phyloP scores from a whole-genome alignment of 2,329 filamentous ascomycete species.

The Aspergillus calidoustus region DNA sequence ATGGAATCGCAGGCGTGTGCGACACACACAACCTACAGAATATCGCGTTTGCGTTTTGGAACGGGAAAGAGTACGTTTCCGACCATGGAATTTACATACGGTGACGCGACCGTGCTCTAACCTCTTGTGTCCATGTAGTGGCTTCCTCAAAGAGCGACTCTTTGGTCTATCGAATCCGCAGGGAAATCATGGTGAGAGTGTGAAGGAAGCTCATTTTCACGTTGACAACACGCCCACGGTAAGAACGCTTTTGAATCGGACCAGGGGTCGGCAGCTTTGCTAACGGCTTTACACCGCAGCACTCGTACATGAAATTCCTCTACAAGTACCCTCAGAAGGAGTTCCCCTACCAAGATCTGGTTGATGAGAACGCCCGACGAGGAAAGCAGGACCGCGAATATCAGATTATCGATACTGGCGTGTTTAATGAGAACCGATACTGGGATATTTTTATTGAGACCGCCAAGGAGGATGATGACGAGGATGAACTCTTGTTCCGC shows the following conservation, averaged over 20 bases:
- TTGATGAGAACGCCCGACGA: slow-evolving; percentile 80
- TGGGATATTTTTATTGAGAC: slow-evolving; percentile 98
- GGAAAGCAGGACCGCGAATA: slow-evolving; percentile 82
- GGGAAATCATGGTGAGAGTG: slow-evolving; percentile 94
- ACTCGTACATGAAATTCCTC: slow-evolving; percentile 98
- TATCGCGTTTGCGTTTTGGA: slow-evolving; percentile 96
- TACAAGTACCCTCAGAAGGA: slow-evolving; percentile 95
- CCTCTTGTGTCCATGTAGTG: slow-evolving; percentile 55
- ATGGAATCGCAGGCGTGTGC: slow-evolving; percentile 94
- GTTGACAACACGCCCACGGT: slow-evolving; percentile 87
- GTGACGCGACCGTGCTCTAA: slow-evolving; percentile 1
- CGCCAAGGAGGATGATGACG: slow-evolving; percentile 89
- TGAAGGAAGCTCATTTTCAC: slow-evolving; percentile 97
- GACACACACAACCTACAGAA: slow-evolving; percentile 91
- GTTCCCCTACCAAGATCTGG: slow-evolving; percentile 89
- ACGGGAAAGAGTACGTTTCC: slow-evolving; percentile 80
- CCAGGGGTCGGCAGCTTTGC: not conserved
- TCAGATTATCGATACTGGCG: slow-evolving; percentile 85
- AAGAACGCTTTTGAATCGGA: slow-evolving; percentile 25
- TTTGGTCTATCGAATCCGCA: slow-evolving; percentile 96
- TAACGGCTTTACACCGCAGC: slow-evolving; percentile 54
- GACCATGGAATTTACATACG: not conserved
- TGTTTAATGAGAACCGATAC: slow-evolving; percentile 87
- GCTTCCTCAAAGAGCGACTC: slow-evolving; percentile 90
- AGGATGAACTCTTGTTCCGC: slow-evolving; percentile 89